These are phyloP conservation scores for Dorcoceras hygrometricum DNA, from an alignment of 257 asterid species.

Conservation along the genomic window DNA sequence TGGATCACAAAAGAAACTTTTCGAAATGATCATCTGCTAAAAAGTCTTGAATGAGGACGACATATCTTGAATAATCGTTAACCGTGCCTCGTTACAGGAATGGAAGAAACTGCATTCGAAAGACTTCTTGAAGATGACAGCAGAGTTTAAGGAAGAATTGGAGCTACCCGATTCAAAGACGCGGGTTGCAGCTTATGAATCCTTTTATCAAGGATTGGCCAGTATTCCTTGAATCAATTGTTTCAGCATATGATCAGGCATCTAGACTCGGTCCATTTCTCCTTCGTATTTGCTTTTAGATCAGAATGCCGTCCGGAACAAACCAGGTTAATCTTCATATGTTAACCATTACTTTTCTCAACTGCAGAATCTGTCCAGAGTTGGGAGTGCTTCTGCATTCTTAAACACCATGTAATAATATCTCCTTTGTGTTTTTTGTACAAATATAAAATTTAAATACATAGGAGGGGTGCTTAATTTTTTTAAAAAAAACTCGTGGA, in stretches of 20 bases:
- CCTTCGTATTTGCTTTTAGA: not conserved
- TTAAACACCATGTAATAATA: not conserved
- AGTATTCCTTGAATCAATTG: not conserved
- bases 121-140: conserved; percentile 50
- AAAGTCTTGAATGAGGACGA: not conserved
- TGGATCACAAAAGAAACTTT: not conserved
- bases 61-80: not conserved
- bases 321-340: not conserved
- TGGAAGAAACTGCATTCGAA: conserved; percentile 47
- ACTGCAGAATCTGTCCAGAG: not conserved
- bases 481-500: not conserved
- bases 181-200: conserved; percentile 41
- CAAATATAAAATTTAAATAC: too few relatives aligned
- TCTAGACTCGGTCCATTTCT: not conserved
- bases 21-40: not conserved
- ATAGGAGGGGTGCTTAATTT: not conserved
- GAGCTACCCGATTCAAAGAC: conserved; percentile 41
- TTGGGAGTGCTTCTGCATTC: not conserved
- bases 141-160: conserved; percentile 45
- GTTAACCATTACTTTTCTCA: not conserved
- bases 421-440: not conserved
- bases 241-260: not conserved
- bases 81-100: conserved; percentile 24
- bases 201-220: conserved; percentile 34
- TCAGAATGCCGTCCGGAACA: not conserved